phyloP scores from a whole-genome alignment of 108 stramenopile species.

The Epithemia pelagica region DNA sequence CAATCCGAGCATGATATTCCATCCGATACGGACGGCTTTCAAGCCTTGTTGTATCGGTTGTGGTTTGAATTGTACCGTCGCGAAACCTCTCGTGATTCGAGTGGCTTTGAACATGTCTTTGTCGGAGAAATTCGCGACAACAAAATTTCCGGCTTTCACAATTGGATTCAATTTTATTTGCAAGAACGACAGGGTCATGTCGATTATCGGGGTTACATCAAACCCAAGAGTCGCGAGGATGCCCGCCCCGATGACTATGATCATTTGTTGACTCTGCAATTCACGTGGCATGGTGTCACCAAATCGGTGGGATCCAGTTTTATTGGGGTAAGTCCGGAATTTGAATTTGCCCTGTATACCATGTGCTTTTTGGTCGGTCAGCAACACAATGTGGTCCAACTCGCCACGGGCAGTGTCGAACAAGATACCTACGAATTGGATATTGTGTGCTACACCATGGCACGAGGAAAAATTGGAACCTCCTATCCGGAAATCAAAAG shows the following conservation, averaged over 20 bases:
- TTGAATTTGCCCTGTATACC: conserved; percentile 89
- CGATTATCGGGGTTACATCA: conserved; percentile 85
- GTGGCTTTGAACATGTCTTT: conserved; percentile 92
- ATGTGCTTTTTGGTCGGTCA: conserved; percentile 66
- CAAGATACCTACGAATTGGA: conserved; percentile 44
- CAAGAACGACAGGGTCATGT: conserved; percentile 77
- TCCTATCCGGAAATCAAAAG: conserved; percentile 63
- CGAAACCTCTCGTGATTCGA: conserved; percentile 57
- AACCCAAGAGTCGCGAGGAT: conserved; percentile 44
- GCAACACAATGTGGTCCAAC: conserved; percentile 47
- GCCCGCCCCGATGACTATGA: conserved; percentile 46
- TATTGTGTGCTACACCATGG: conserved; percentile 59
- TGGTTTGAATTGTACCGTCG: conserved; percentile 89
- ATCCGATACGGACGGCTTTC: conserved; percentile 39
- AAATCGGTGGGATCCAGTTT: conserved; percentile 78
- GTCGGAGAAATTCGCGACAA: conserved; percentile 84
- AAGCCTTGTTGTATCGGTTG: conserved; percentile 54
- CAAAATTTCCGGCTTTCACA: conserved; percentile 80
- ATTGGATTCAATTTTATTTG: conserved; percentile 88
- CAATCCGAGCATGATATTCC: conserved; percentile 53
- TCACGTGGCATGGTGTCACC: conserved; percentile 79
- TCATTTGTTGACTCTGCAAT: conserved; percentile 81
- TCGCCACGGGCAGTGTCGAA: conserved; percentile 49
- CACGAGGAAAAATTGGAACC: conserved; percentile 58
- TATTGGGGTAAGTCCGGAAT: conserved; percentile 84